Evolutionary conservation across 2,329 filamentous ascomycete genomes (phyloP).

Genomic region (Raffaelea albimanens): DNA sequence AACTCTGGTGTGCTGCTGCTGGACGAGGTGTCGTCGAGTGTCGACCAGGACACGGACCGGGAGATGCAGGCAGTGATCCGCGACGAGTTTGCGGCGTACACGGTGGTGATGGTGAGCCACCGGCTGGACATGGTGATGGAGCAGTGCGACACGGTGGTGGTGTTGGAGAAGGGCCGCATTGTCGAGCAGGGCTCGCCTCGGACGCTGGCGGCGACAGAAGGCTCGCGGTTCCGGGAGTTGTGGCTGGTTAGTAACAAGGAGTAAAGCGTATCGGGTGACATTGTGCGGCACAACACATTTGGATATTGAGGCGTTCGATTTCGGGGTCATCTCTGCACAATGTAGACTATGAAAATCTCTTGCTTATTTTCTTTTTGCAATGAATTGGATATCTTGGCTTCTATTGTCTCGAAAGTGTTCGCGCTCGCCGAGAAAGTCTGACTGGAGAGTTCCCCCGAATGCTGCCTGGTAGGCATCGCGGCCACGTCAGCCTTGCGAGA

Average conservation of each 20-base stretch:
- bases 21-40: conserved; percentile 32
- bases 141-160: conserved; percentile 37
- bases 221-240: conserved; percentile 7
- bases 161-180: conserved; percentile 38
- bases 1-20: conserved; percentile 22
- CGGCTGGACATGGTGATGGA: conserved; percentile 40
- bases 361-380: no score
- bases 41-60: conserved; percentile 31
- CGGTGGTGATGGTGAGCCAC: conserved; percentile 42
- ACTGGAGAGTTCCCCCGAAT: no score
- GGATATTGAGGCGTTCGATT: no score
- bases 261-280: no score
- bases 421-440: no score
- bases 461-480: no score
- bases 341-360: no score
- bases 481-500: no score
- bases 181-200: conserved; percentile 26
- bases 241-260: conserved; percentile 10
- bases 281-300: no score
- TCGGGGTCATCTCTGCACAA: no score
- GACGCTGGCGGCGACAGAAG: conserved; percentile 9
- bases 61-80: conserved; percentile 30
- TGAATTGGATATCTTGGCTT: no score
- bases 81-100: conserved; percentile 32
- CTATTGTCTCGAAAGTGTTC: no score